These are phyloP conservation scores for Sugiyamaella smithiae DNA, from an alignment of 805 yeast species.

Conservation along the genomic window DNA sequence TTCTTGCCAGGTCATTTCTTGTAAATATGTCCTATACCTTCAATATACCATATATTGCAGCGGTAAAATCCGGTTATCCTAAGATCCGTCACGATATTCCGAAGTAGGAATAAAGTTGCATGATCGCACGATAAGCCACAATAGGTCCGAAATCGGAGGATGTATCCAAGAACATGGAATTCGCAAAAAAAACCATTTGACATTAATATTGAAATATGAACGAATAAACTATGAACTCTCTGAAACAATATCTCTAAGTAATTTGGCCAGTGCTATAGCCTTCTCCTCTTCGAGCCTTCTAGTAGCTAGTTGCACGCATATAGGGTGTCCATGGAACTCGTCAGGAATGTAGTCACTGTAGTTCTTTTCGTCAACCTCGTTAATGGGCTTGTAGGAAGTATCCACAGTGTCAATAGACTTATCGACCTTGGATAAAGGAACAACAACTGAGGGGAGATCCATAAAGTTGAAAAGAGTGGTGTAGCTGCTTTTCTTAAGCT, in stretches of 20 bases:
- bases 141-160: too few relatives aligned
- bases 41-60: too few relatives aligned
- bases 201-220: too few relatives aligned
- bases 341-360: conserved; percentile 43
- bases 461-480: conserved; percentile 20
- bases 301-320: conserved; percentile 52
- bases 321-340: conserved; percentile 49
- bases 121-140: too few relatives aligned
- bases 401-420: conserved; percentile 41
- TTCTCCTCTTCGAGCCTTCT: conserved; percentile 58
- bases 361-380: conserved; percentile 34
- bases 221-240: too few relatives aligned
- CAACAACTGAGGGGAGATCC: conserved; percentile 17
- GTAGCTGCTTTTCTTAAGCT: conserved; percentile 56
- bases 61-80: too few relatives aligned
- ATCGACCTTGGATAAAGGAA: conserved; percentile 28
- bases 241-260: too few relatives aligned
- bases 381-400: background rate
- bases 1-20: conserved; percentile 10
- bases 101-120: too few relatives aligned
- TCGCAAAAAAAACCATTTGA: too few relatives aligned
- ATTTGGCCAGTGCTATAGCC: conserved; percentile 36
- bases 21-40: too few relatives aligned
- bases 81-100: too few relatives aligned
- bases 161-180: too few relatives aligned